Conservation (phyloP, 805 yeast species). For the Wickerhamiella azymoides region DNA sequence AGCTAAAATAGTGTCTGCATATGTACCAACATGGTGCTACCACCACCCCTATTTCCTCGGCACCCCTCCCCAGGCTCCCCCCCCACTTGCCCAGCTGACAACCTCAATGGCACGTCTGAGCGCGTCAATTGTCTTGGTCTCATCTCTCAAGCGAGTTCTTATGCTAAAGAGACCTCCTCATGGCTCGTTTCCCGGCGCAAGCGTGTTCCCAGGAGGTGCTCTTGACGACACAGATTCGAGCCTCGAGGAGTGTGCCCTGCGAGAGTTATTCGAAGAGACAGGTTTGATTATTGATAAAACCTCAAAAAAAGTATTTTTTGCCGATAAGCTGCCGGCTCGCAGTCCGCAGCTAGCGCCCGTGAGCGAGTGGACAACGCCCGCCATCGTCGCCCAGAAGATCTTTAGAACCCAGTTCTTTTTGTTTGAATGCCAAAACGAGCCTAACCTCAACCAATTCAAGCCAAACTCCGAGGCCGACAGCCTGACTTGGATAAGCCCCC, state of each 20-base stretch:
- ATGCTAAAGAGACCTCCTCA: constrained; percentile 21
- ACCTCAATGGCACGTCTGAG: background rate
- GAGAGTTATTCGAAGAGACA: constrained; percentile 25
- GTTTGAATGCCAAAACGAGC: constrained; percentile 13
- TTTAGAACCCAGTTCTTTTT: constrained; percentile 22
- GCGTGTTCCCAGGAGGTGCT: constrained; percentile 26
- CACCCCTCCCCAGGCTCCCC: background rate
- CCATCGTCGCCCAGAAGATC: constrained; percentile 13
- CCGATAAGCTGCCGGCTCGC: background rate
- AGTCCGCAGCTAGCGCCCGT: constrained; percentile 10
- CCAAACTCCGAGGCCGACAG: constrained; percentile 11
- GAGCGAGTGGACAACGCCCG: constrained; percentile 24
- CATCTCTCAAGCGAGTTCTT: constrained; percentile 13
- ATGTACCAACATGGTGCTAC: background rate
- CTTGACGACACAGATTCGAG: constrained; percentile 18
- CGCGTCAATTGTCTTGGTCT: constrained; percentile 10
- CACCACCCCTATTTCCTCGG: background rate
- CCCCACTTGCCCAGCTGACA: background rate
- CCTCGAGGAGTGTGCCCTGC: constrained; percentile 20
- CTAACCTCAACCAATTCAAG: constrained; percentile 8
- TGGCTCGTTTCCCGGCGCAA: constrained; percentile 21
- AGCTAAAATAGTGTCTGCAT: too few relatives aligned
- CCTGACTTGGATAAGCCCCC: constrained; percentile 22
- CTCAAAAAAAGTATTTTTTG: background rate
- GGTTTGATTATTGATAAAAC: constrained; percentile 20